Evolutionary conservation across 257 asterid genomes (phyloP), one percentile per base, ranked within the genome.

Genomic region (Nicotiana noctiflora): DNA sequence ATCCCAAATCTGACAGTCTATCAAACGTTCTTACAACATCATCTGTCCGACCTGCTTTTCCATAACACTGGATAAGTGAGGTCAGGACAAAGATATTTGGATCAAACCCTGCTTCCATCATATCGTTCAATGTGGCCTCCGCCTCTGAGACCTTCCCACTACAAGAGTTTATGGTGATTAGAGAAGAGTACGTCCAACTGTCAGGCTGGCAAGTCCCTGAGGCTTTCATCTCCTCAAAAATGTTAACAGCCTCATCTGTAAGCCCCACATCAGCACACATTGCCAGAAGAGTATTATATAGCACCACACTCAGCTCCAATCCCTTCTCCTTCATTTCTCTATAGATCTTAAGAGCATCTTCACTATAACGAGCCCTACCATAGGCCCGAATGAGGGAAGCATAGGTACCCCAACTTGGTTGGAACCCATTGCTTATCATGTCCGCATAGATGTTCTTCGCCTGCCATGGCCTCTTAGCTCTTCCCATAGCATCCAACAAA

Each of bases 391-490:
- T 68, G 49, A 96, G 82, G 6, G 97, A 89, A 23, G 99, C 95
- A 79, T 96, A 92, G 13, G 98, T 92, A 51, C 92, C 92, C 90
- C 87, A 87, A 79, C 88, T 94, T 0, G 97, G 99, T 56, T 84
- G 81, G 52, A 94, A 59, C 76, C 90, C 95, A 64, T 81, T 90
- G 59, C 60, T 85, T 78, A 89, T 32, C 98, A 96, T 90, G 56
- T 94, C 98, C 78, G 86, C 56, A 66, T 90, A 92, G 51, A 96
- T 90, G 44, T 49, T 87, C 75, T 94, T 94, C 0, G 93, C 97
- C 83, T 96, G 94, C 98, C 98, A 94, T 1, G 98, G 98, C 86
- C 98, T 90, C 89, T 84, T 96, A 40, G 99, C 99, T 84, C 93
- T 89, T 32, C 98, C 98, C 98, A 96, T 96, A 32, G 94, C 99